Base-by-base conservation (phyloP, 768 basidiomycete genomes). In the Lentinula raphanica region DNA sequence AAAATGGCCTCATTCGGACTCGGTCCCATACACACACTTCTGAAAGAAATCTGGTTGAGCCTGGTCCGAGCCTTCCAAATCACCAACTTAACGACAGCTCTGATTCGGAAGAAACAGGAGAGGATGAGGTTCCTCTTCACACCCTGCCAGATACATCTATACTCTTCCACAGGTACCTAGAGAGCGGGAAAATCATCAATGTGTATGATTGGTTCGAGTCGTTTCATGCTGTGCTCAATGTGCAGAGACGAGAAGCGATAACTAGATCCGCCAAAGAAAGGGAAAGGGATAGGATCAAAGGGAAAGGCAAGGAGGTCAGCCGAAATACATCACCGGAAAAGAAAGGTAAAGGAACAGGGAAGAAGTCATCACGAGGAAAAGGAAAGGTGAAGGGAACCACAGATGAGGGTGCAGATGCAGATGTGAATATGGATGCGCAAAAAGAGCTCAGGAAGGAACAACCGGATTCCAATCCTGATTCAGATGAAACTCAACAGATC, bases 151-250 rank as follows among this genome's bases (percentile, higher is more conserved):
- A 94, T 63, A 86, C 83, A 1, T 86, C 82, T 63, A 88, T 93
- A 58, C 73, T 93, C 13, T 90, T 93, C 73, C 74, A 74, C 48
- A 79, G 90, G 21, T 94, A 92, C 70, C 76, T 86, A 42, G 86
- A 92, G 64, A 87, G 88, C 48, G 90, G 89, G 45, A 86, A 80
- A 71, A 81, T 88, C 82, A 83, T 94, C 70, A 94, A 94, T 66
- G 79, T 92, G 2, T 92, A 89, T 67, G 92, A 94, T 69, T 93
- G 91, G 92, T 92, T 85, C 65, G 85, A 90, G 63, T 81, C 87
- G 23, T 94, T 94, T 68, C 77, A 81, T 31, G 69, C 76, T 21
- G 86, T 82, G 31, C 69, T 93, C 54, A 89, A 90, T 67, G 72
- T 71, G 1, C 88, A 88, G 70, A 67, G 71, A n/a, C 53, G 65